Evolutionary conservation across 768 basidiomycete genomes (phyloP).

Genomic region (Dioszegia aurantiaca): DNA sequence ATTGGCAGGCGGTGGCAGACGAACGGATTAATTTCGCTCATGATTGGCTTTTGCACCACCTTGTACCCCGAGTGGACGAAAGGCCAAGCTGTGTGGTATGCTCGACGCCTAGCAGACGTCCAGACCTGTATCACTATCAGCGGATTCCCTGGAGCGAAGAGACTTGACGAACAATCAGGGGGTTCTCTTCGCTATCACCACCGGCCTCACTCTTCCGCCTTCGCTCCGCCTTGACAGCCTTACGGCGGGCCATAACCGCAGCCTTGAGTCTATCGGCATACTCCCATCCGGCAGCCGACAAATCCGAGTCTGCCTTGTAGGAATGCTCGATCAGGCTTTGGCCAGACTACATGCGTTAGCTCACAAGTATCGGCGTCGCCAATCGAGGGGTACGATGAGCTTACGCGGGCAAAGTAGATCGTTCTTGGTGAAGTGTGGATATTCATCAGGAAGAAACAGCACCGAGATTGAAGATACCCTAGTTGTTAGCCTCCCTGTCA

Average conservation of each 20-base stretch:
- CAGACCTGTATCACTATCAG: constrained; percentile 65
- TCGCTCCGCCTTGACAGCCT: constrained; percentile 66
- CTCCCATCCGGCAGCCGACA: constrained; percentile 92
- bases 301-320: constrained; percentile 95
- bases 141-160: background rate
- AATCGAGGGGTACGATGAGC: constrained; percentile 39
- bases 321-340: constrained; percentile 98
- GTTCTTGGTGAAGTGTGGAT: constrained; percentile 90
- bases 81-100: constrained; percentile 95
- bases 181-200: constrained; percentile 37
- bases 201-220: constrained; percentile 11
- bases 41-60: constrained; percentile 90
- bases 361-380: background rate
- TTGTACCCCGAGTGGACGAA: constrained; percentile 64
- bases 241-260: constrained; percentile 79
- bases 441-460: constrained; percentile 99
- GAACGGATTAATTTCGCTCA: constrained; percentile 96
- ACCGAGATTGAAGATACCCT: constrained; percentile 67
- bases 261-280: constrained; percentile 86
- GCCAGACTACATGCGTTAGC: constrained; percentile 66
- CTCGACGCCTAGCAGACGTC: constrained; percentile 89
- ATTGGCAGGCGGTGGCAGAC: constrained; percentile 22
- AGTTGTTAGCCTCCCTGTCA: background rate
- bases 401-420: constrained; percentile 92
- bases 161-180: constrained; percentile 41